Conservation (phyloP, 768 basidiomycete species). For the Zangia roseola region DNA sequence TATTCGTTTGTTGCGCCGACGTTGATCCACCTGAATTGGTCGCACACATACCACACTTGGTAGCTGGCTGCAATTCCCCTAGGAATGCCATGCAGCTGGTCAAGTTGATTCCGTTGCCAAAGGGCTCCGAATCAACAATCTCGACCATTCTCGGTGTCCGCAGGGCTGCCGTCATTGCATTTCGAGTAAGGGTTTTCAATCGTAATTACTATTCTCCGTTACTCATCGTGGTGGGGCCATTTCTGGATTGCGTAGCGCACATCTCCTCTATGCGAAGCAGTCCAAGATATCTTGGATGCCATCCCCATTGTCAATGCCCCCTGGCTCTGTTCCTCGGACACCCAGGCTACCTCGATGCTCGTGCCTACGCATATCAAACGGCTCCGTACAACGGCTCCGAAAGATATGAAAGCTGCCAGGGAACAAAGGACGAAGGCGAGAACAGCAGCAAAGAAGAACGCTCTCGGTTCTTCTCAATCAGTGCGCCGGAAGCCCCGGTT, state of each 20-base stretch:
- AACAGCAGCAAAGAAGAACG: conserved; percentile 42
- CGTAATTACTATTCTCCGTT: background rate
- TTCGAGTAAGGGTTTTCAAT: conserved; percentile 53
- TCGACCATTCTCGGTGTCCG: conserved; percentile 64
- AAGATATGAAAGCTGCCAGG: conserved; percentile 74
- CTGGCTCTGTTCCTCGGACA: conserved; percentile 49
- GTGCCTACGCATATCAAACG: conserved; percentile 83
- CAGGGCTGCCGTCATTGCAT: conserved; percentile 61
- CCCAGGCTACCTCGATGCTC: conserved; percentile 29
- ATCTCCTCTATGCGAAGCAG: conserved; percentile 37
- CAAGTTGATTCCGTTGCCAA: conserved; percentile 63
- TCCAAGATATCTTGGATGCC: conserved; percentile 43
- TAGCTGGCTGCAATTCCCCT: conserved; percentile 70
- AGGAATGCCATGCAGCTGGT: conserved; percentile 33
- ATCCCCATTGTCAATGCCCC: conserved; percentile 60
- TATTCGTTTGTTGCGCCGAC: conserved; percentile 76
- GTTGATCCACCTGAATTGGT: conserved; percentile 70
- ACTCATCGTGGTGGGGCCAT: conserved; percentile 5
- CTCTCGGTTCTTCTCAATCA: conserved; percentile 7
- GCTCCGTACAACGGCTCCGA: conserved; percentile 71
- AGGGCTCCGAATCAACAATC: conserved; percentile 60
- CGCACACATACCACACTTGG: conserved; percentile 72
- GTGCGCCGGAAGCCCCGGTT: conserved; percentile 22
- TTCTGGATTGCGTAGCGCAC: conserved; percentile 32
- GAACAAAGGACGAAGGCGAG: conserved; percentile 51